Evolutionary conservation across 2,329 filamentous ascomycete genomes (phyloP).

Genomic region (Ceratocystis cubensis): DNA sequence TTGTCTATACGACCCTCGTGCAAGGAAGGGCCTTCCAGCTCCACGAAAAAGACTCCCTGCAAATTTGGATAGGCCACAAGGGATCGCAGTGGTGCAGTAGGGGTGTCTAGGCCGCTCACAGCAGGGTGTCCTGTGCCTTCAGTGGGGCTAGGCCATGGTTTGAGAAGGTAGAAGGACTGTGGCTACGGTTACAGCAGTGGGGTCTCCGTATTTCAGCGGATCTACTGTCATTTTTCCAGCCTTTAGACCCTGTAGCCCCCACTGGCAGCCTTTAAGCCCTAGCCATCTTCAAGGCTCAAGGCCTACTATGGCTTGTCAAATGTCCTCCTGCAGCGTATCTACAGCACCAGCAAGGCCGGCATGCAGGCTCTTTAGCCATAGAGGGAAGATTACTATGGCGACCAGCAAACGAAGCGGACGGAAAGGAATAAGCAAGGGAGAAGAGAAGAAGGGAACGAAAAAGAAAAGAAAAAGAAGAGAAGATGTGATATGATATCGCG

Average conservation of each 20-base stretch:
- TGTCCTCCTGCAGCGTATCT: constrained; percentile 2
- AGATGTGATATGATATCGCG: background rate
- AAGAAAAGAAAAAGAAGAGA: background rate
- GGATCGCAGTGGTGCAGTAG: background rate
- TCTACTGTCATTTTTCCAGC: too few species aligned
- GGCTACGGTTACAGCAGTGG: too few species aligned
- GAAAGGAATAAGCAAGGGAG: background rate
- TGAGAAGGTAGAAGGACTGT: background rate
- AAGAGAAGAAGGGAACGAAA: background rate
- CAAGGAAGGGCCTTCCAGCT: background rate
- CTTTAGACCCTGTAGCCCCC: background rate
- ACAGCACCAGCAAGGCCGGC: background rate
- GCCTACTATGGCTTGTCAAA: background rate
- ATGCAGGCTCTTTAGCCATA: constrained; percentile 8
- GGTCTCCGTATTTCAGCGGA: too few species aligned
- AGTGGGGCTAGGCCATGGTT: background rate
- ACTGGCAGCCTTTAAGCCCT: background rate
- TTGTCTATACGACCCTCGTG: background rate
- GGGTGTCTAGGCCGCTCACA: background rate
- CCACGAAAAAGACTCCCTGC: background rate
- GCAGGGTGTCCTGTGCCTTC: background rate
- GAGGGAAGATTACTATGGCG: background rate
- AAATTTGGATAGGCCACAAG: constrained; percentile 1
- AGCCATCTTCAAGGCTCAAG: background rate
- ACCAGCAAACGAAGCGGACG: background rate